These are phyloP conservation scores for Paracamarosporium sp. DNA, from an alignment of 2,329 filamentous ascomycete genomes.

Conservation along the genomic window DNA sequence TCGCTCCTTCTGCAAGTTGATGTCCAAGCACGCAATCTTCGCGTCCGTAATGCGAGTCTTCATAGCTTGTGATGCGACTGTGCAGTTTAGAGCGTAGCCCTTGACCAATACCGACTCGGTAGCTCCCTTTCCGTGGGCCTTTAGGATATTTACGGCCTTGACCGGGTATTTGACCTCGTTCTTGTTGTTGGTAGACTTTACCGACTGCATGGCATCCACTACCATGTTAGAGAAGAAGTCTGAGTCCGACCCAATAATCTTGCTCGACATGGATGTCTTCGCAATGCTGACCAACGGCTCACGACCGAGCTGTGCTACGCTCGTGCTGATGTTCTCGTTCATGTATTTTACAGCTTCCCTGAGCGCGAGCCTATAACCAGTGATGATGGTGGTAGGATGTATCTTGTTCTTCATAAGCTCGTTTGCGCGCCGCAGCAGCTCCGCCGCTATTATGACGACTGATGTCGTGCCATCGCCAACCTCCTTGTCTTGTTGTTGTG, in stretches of 20 bases:
- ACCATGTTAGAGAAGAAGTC: constrained; percentile 98
- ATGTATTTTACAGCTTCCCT: constrained; percentile 98
- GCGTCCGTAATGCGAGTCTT: constrained; percentile 89
- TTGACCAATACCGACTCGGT: constrained; percentile 90
- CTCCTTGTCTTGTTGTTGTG: constrained; percentile 98
- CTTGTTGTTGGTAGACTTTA: constrained; percentile 91
- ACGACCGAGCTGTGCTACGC: constrained; percentile 88
- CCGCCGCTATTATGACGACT: constrained; percentile 94
- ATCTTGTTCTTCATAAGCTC: constrained; percentile 99
- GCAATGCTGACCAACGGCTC: constrained; percentile 94
- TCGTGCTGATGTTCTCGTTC: constrained; percentile 96
- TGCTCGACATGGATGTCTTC: constrained; percentile 99
- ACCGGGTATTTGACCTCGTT: constrained; percentile 96
- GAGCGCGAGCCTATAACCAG: constrained; percentile 92
- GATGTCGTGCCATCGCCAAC: constrained; percentile 98
- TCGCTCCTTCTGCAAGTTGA: constrained; percentile 98
- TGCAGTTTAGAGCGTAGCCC: constrained; percentile 98
- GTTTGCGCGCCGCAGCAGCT: constrained; percentile 91
- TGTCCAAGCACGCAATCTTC: constrained; percentile 95
- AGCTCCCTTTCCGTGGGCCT: constrained; percentile 93
- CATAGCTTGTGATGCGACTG: constrained; percentile 98
- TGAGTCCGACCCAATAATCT: constrained; percentile 94
- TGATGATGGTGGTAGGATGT: constrained; percentile 99
- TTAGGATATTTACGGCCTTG: constrained; percentile 98
- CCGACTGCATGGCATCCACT: constrained; percentile 92